A percentile compares a stretch with the other conserved stretches of the same genome.
phyloP scores from a whole-genome alignment of 768 basidiomycete species.

The Austroboletus festivus region DNA sequence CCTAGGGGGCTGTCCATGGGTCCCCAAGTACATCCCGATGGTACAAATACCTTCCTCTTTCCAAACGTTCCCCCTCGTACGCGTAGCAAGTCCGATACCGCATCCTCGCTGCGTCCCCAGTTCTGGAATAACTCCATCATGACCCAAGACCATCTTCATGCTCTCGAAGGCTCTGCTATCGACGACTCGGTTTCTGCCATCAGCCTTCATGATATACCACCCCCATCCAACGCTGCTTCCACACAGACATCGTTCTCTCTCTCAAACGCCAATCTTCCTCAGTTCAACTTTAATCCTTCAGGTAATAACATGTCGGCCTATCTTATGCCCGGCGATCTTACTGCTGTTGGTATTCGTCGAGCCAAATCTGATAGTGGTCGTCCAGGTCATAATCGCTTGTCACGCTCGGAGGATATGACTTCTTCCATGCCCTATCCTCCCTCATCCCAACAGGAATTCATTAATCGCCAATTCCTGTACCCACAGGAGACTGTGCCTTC shows the following conservation, averaged over 20 bases:
- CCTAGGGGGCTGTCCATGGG: slow-evolving; percentile 36
- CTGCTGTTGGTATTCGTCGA: slow-evolving; percentile 42
- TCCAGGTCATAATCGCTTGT: slow-evolving; percentile 46
- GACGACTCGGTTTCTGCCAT: slow-evolving; percentile 35
- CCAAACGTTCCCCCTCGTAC: slow-evolving; percentile 40
- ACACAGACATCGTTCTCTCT: slow-evolving; percentile 30
- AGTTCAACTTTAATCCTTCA: slow-evolving; percentile 35
- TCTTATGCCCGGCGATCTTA: slow-evolving; percentile 31
- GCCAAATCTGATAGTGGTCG: slow-evolving; percentile 46
- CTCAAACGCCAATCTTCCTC: slow-evolving; percentile 23
- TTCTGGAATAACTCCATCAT: slow-evolving; percentile 46
- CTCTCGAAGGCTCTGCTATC: slow-evolving; percentile 36
- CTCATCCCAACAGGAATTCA: slow-evolving; percentile 41
- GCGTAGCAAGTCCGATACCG: slow-evolving; percentile 61
- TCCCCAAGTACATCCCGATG: slow-evolving; percentile 32
- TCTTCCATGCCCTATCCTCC: slow-evolving; percentile 31
- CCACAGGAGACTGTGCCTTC: slow-evolving; percentile 36
- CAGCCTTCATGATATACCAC: too few relatives aligned
- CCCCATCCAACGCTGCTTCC: slow-evolving; percentile 28
- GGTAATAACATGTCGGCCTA: slow-evolving; percentile 40
- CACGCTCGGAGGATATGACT: slow-evolving; percentile 62
- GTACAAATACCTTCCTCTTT: slow-evolving; percentile 39
- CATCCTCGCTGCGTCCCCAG: slow-evolving; percentile 46
- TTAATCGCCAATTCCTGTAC: slow-evolving; percentile 42
- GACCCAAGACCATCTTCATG: slow-evolving; percentile 35